Base-by-base conservation (phyloP, 306 rosid genomes). In the Quillaja saponaria region DNA sequence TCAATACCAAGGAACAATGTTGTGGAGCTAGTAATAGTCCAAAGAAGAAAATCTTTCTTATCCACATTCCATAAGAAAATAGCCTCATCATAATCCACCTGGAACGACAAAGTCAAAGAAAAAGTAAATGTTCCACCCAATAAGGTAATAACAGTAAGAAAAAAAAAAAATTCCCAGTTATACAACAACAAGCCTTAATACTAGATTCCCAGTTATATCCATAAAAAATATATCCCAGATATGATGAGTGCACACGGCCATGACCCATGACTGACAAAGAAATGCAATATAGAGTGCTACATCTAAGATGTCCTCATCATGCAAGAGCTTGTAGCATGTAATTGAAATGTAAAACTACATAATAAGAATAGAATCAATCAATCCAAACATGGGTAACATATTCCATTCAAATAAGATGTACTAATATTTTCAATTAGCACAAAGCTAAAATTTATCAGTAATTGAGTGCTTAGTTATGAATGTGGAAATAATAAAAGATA, bases 41-140 rank as follows among this genome's bases (percentile, higher is more conserved):
- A 92, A 72, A 92, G 99, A 79, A 89, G 81, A 81, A 92, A 92
- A 77, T 92, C 99, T 73, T 80, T 86, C 77, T 92, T 92, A 76
- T 92, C 89, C 57, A 92, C 88, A 67, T 67, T 78, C 99, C 99
- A 89, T 76, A 92, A 76, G 63, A 88, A 89, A 41, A 92, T 88
- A 71, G 96, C 96, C 78, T 84, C 96, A 0, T 84, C 73, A 54
- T 88, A 92, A 73, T 92, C 99, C 78, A 92, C 90, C 99, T 92
- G 85, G 52, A 85, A 66, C 53, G 49, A 63, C 58, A 70, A 64
- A 34, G 58, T 54, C 51, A 63, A 63, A 35, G 58, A 57, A 61
- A 49, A 40, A 51, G 50, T 59, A 55, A 64, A 41, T 50, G 61
- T 68, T 48, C 33, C 48, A 49, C 45, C 62, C 55, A 52, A 49